Conservation (phyloP, 148 eudicot genomes). For the Persicaria tinctoria region DNA sequence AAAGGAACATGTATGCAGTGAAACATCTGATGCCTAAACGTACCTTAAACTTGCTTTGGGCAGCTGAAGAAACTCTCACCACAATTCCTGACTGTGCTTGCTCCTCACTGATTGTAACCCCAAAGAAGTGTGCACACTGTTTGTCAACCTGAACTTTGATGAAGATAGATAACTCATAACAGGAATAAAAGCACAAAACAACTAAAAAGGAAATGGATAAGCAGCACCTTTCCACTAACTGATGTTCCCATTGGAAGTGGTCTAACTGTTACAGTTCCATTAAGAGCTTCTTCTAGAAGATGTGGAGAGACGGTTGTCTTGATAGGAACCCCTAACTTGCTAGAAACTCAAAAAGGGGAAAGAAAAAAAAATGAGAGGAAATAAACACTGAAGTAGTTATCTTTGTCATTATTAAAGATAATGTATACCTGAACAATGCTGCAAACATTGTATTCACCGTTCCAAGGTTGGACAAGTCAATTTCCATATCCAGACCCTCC, state of each 20-base stretch:
- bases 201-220: background rate
- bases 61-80: slow-evolving; percentile 79
- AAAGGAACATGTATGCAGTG: background rate
- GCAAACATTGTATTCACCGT: slow-evolving; percentile 97
- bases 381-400: background rate
- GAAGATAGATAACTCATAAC: background rate
- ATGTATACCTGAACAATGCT: slow-evolving; percentile 76
- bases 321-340: slow-evolving; percentile 98
- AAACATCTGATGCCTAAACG: background rate
- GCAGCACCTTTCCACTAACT: slow-evolving; percentile 83
- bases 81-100: slow-evolving; percentile 84
- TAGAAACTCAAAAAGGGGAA: slow-evolving; percentile 17
- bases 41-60: slow-evolving; percentile 98
- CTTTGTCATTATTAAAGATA: background rate
- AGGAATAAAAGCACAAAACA: background rate
- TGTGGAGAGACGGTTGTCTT: slow-evolving; percentile 93
- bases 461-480: slow-evolving; percentile 95
- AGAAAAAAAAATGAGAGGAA: slow-evolving; percentile 1
- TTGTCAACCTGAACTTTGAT: slow-evolving; percentile 65
- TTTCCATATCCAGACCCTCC: slow-evolving; percentile 96
- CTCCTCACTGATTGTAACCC: slow-evolving; percentile 78
- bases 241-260: slow-evolving; percentile 89
- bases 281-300: slow-evolving; percentile 91
- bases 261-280: slow-evolving; percentile 79
- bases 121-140: slow-evolving; percentile 91